Evolutionary conservation across 2,329 filamentous ascomycete species (phyloP).

Genomic region (Verticillium albo-atrum): DNA sequence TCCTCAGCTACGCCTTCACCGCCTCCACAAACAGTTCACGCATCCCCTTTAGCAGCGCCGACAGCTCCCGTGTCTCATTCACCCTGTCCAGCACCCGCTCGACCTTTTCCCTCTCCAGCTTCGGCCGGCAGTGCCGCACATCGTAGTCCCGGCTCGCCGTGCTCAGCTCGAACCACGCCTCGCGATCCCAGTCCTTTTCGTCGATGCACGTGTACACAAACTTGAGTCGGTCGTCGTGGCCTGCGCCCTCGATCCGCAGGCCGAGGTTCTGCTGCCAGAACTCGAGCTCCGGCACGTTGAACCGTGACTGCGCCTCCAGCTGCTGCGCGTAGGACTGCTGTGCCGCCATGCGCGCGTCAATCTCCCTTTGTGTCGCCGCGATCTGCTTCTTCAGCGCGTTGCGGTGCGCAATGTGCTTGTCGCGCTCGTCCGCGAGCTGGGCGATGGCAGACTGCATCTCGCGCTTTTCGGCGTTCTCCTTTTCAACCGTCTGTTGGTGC

Average conservation of each 20-base stretch:
- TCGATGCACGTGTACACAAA: constrained; percentile 87
- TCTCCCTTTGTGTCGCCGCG: constrained; percentile 63
- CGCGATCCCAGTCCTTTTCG: constrained; percentile 80
- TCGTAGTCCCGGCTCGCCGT: constrained; percentile 81
- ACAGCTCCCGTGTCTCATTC: constrained; percentile 75
- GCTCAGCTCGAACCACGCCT: constrained; percentile 90
- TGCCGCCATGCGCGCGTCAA: constrained; percentile 65
- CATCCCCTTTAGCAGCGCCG: constrained; percentile 75
- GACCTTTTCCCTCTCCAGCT: constrained; percentile 73
- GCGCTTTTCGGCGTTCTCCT: constrained; percentile 70
- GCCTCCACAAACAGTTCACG: constrained; percentile 70
- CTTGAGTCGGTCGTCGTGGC: constrained; percentile 77
- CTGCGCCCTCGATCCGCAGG: constrained; percentile 83
- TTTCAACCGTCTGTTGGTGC: constrained; percentile 69
- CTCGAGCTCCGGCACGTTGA: constrained; percentile 88
- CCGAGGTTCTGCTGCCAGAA: constrained; percentile 95
- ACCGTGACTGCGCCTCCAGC: constrained; percentile 76
- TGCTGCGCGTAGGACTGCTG: constrained; percentile 69
- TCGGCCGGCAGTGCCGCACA: constrained; percentile 75
- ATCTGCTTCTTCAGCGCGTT: constrained; percentile 58
- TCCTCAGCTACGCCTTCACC: constrained; percentile 45
- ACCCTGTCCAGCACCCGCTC: constrained; percentile 73
- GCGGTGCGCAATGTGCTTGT: constrained; percentile 52
- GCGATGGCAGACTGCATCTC: constrained; percentile 67
- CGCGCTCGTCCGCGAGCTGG: constrained; percentile 53